phyloP scores from a whole-genome alignment of 495 filamentous ascomycete species.

The Hypoxylon perforatum region DNA sequence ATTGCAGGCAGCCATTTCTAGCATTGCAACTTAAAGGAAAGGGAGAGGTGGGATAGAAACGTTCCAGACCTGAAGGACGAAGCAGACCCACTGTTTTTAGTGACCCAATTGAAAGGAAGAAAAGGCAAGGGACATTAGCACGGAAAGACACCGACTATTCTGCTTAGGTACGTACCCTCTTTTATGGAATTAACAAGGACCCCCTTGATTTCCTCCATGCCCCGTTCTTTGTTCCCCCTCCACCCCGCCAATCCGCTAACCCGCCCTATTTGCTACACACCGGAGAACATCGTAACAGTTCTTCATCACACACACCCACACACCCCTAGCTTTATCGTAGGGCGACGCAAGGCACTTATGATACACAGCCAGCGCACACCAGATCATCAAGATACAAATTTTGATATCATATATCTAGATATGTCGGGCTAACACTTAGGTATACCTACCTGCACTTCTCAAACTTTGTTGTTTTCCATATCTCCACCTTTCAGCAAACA shows the following conservation, averaged over 20 bases:
- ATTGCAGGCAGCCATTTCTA: not conserved
- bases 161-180: too few relatives aligned
- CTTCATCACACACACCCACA: slow-evolving; percentile 3
- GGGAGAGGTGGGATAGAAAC: too few relatives aligned
- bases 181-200: slow-evolving; percentile 19
- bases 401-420: not conserved
- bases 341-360: too few relatives aligned
- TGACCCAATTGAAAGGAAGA: slow-evolving; percentile 23
- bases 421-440: slow-evolving; percentile 9
- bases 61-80: not conserved
- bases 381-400: not conserved
- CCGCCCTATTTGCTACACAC: slow-evolving; percentile 9
- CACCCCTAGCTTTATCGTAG: slow-evolving; percentile 25
- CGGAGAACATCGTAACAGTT: slow-evolving; percentile 12
- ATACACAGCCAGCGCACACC: too few relatives aligned
- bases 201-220: not conserved
- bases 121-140: slow-evolving; percentile 14
- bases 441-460: not conserved
- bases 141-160: not conserved
- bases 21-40: too few relatives aligned
- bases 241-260: not conserved
- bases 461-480: not conserved
- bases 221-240: slow-evolving; percentile 13
- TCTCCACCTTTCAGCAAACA: slow-evolving; percentile 29
- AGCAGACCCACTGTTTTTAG: slow-evolving; percentile 13